phyloP scores from a whole-genome alignment of 257 asterid species.

The Salvia hispanica region DNA sequence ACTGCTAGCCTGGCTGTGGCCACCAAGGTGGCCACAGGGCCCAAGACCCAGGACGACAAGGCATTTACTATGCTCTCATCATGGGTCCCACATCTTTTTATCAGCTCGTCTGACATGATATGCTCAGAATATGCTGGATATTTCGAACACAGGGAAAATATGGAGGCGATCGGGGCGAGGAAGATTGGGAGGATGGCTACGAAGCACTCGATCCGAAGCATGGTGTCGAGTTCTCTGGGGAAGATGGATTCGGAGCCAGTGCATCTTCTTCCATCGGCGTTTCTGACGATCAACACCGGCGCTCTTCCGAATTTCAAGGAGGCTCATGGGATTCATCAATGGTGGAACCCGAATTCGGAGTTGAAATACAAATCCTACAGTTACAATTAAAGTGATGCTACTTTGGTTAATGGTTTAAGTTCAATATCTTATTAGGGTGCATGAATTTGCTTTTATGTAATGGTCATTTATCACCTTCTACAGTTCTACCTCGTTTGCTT shows the following conservation, averaged over 20 bases:
- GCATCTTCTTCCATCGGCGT: conserved; percentile 68
- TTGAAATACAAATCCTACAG: too few species aligned
- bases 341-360: too few species aligned
- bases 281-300: too few species aligned
- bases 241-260: conserved; percentile 51
- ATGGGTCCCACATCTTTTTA: conserved; percentile 65
- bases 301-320: conserved; percentile 38
- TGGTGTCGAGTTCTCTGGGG: conserved; percentile 45
- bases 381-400: too few species aligned
- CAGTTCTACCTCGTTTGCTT: too few species aligned
- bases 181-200: conserved; percentile 57
- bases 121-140: conserved; percentile 64
- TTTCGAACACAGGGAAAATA: conserved; percentile 60
- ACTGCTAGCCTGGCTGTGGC: conserved; percentile 68
- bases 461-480: too few species aligned
- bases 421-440: too few species aligned
- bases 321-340: too few species aligned
- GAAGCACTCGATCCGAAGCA: conserved; percentile 58
- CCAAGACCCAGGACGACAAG: conserved; percentile 31
- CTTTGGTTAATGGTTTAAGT: too few species aligned
- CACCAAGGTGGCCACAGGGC: conserved; percentile 22
- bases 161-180: conserved; percentile 52
- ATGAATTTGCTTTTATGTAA: too few species aligned
- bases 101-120: conserved; percentile 53
- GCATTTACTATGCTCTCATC: conserved; percentile 41